A percentile compares a stretch with the other conserved stretches of the same genome.
phyloP scores from a whole-genome alignment of 1,284 basidiomycete genomes.

The Austroboletus novae-zelandiae region DNA sequence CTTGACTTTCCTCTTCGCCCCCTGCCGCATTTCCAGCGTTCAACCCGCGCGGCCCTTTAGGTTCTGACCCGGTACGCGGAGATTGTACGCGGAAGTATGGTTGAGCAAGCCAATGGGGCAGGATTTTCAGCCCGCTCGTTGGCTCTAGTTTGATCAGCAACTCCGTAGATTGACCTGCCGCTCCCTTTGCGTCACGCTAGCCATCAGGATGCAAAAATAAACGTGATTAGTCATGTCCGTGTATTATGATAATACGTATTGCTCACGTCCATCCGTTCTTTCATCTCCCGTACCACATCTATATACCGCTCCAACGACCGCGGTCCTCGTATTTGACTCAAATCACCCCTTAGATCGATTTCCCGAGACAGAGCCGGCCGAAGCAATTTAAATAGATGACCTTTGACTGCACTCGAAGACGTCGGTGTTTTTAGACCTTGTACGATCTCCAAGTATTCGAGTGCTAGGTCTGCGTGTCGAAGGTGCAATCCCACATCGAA shows the following conservation, averaged over 20 bases:
- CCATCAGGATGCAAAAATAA: no score
- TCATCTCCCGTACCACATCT: slow-evolving; percentile 66
- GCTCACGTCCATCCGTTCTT: slow-evolving; percentile 61
- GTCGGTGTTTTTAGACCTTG: slow-evolving; percentile 71
- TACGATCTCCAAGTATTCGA: slow-evolving; percentile 88
- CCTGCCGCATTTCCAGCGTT: not conserved
- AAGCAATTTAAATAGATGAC: slow-evolving; percentile 92
- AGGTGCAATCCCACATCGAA: slow-evolving; percentile 52
- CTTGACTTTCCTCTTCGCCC: not conserved
- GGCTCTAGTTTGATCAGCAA: slow-evolving; percentile 50
- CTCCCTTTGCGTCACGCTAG: slow-evolving; percentile 45
- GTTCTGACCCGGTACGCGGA: not conserved
- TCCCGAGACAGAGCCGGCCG: slow-evolving; percentile 73
- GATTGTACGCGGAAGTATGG: slow-evolving; percentile 40
- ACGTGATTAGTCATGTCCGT: not conserved
- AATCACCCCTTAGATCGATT: slow-evolving; percentile 67
- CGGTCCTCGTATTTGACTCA: slow-evolving; percentile 57
- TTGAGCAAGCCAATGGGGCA: slow-evolving; percentile 86
- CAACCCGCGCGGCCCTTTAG: slow-evolving; percentile 12
- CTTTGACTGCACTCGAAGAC: slow-evolving; percentile 76
- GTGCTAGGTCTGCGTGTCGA: slow-evolving; percentile 63
- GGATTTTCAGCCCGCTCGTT: slow-evolving; percentile 52
- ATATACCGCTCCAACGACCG: slow-evolving; percentile 44
- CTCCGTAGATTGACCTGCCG: slow-evolving; percentile 36
- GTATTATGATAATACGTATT: not conserved